phyloP scores from a whole-genome alignment of 2,329 filamentous ascomycete genomes.

The Cercospora sp. region DNA sequence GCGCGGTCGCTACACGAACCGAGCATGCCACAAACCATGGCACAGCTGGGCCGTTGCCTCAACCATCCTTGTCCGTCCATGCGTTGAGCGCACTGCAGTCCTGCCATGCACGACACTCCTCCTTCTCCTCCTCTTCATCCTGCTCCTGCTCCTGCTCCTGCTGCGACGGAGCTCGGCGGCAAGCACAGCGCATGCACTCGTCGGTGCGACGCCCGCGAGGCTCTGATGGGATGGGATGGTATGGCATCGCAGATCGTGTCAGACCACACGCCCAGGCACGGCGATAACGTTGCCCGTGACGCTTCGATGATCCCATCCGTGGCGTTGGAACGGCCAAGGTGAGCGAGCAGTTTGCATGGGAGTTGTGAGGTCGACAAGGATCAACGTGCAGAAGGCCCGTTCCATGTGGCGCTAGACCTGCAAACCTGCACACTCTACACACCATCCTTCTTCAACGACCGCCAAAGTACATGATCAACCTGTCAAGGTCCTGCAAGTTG shows the following conservation, averaged over 20 bases:
- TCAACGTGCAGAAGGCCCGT: background rate
- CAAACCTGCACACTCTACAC: background rate
- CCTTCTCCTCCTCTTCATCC: background rate
- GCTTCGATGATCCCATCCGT: constrained; percentile 6
- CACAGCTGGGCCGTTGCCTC: constrained; percentile 7
- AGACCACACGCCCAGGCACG: background rate
- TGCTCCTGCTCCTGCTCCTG: background rate
- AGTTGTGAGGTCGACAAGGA: background rate
- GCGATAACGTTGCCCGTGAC: background rate
- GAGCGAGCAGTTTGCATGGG: background rate
- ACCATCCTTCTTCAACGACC: background rate
- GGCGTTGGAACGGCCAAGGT: constrained; percentile 1
- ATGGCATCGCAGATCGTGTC: background rate
- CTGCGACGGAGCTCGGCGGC: background rate
- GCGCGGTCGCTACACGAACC: background rate
- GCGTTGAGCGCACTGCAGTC: constrained; percentile 12
- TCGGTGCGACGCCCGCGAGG: background rate
- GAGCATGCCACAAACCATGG: constrained; percentile 4
- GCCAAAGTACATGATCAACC: background rate
- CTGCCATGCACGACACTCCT: background rate
- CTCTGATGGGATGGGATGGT: background rate
- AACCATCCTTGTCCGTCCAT: constrained; percentile 2
- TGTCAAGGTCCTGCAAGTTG: background rate
- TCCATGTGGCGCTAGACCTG: background rate
- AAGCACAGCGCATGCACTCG: background rate